Evolutionary conservation across 495 filamentous ascomycete species (phyloP).

Genomic region (Aspergillus mulundensis): DNA sequence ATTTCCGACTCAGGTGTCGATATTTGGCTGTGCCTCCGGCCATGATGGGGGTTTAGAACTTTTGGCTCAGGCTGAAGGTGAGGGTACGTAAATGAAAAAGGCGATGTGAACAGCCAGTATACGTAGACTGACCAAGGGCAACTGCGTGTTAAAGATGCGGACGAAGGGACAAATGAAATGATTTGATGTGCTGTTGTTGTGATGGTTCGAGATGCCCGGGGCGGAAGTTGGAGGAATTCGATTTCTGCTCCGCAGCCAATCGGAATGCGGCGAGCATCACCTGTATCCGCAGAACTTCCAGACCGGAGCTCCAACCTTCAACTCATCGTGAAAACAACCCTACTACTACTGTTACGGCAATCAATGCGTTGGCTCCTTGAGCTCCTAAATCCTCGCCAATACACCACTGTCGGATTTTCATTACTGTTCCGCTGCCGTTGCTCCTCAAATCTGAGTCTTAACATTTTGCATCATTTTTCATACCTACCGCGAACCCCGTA

Average conservation of each 20-base stretch:
- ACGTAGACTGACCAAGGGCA: neutral
- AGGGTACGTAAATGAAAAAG: neutral
- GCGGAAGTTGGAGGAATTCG: constrained; percentile 24
- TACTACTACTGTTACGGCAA: neutral
- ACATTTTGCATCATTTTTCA: no score
- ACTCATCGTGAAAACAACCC: neutral
- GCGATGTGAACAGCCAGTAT: neutral
- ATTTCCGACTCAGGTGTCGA: constrained; percentile 77
- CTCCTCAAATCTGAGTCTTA: neutral
- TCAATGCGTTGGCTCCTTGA: neutral
- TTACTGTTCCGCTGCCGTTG: neutral
- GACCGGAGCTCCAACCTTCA: neutral
- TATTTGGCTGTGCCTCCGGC: constrained; percentile 80
- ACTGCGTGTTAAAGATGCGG: neutral
- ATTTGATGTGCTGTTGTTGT: neutral
- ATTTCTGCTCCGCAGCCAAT: constrained; percentile 35
- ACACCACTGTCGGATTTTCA: neutral
- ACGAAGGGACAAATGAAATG: no score
- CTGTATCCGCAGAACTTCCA: constrained; percentile 20
- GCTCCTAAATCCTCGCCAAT: no score
- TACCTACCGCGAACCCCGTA: no score
- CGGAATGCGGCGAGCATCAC: constrained; percentile 33
- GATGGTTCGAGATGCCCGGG: neutral
- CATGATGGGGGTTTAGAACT: constrained; percentile 41
- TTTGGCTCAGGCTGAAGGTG: neutral